Conservation (phyloP, 192 early-diverging fungal genomes). For the Pilaira anomala region DNA sequence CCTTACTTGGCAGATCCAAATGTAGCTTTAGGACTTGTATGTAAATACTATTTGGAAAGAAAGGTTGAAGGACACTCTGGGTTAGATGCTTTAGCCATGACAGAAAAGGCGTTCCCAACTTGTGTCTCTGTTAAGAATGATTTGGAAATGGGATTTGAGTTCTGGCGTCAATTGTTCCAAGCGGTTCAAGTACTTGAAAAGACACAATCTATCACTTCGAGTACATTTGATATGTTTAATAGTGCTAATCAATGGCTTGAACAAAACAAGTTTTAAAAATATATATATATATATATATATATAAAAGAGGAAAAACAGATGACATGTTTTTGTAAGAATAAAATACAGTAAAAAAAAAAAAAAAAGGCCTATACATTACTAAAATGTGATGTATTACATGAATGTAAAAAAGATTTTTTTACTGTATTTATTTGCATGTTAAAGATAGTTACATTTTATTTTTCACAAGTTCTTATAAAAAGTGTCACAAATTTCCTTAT, state of each 20-base stretch:
- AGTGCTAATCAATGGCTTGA: slow-evolving; percentile 37
- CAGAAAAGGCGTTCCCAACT: slow-evolving; percentile 42
- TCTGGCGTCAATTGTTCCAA: slow-evolving; percentile 43
- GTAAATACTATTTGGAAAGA: slow-evolving; percentile 47
- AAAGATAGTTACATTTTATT: too few relatives aligned
- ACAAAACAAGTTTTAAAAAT: background rate
- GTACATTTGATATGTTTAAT: slow-evolving; percentile 20
- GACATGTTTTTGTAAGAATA: too few relatives aligned
- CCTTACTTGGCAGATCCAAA: slow-evolving; percentile 55
- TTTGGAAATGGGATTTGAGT: slow-evolving; percentile 44
- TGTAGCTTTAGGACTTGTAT: slow-evolving; percentile 50
- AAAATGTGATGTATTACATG: too few relatives aligned
- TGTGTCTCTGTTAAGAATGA: slow-evolving; percentile 43
- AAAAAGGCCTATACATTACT: too few relatives aligned
- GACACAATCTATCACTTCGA: slow-evolving; percentile 13
- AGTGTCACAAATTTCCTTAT: too few relatives aligned
- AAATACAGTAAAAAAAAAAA: too few relatives aligned
- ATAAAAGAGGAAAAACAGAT: background rate
- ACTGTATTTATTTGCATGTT: too few relatives aligned
- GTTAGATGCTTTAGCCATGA: slow-evolving; percentile 31
- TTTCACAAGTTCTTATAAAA: too few relatives aligned
- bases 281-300: background rate
- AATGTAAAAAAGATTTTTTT: too few relatives aligned
- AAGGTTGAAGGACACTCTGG: slow-evolving; percentile 22
- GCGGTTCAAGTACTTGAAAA: slow-evolving; percentile 24